A percentile compares a stretch with the other conserved stretches of the same genome.
Conservation (phyloP, 1,284 basidiomycete species). For the Cryptococcus sp. region DNA sequence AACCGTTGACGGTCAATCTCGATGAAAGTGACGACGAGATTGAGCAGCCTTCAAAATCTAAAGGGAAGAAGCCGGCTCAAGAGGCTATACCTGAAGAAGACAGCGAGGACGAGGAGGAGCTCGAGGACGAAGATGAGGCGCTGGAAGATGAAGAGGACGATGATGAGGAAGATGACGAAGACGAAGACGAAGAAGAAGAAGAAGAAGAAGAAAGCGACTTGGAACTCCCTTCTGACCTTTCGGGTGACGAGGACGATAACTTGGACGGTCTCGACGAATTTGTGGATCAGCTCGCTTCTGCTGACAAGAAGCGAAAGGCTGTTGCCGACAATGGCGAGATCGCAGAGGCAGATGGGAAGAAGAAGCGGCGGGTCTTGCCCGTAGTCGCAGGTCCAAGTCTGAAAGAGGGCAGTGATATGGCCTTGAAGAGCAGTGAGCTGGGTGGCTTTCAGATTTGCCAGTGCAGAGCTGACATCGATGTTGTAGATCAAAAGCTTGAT, state of each 20-base stretch:
- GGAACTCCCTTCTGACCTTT: constrained; percentile 61
- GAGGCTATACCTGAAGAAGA: constrained; percentile 26
- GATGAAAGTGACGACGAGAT: constrained; percentile 44
- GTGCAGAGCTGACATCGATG: constrained; percentile 10
- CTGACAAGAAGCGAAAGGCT: constrained; percentile 71
- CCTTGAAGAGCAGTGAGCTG: constrained; percentile 43
- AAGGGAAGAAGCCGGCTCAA: constrained; percentile 9
- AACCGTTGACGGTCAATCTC: constrained; percentile 41
- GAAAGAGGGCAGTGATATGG: constrained; percentile 41
- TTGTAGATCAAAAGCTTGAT: constrained; percentile 48
- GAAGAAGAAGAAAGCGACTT: constrained; percentile 54
- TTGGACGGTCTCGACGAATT: constrained; percentile 70
- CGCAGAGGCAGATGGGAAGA: constrained; percentile 64
- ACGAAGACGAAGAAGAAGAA: constrained; percentile 42
- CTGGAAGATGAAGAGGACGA: constrained; percentile 50
- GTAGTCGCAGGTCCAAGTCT: constrained; percentile 47
- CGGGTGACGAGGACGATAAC: constrained; percentile 60
- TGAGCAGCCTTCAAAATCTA: constrained; percentile 7
- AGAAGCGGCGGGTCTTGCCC: constrained; percentile 51
- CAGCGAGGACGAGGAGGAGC: constrained; percentile 43
- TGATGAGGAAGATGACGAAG: constrained; percentile 60
- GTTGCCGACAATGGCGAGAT: not conserved
- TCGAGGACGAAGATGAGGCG: constrained; percentile 52
- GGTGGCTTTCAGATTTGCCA: not conserved
- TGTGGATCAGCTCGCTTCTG: constrained; percentile 66